Conservation (phyloP, 345 rosid species). For the Adansonia digitata region DNA sequence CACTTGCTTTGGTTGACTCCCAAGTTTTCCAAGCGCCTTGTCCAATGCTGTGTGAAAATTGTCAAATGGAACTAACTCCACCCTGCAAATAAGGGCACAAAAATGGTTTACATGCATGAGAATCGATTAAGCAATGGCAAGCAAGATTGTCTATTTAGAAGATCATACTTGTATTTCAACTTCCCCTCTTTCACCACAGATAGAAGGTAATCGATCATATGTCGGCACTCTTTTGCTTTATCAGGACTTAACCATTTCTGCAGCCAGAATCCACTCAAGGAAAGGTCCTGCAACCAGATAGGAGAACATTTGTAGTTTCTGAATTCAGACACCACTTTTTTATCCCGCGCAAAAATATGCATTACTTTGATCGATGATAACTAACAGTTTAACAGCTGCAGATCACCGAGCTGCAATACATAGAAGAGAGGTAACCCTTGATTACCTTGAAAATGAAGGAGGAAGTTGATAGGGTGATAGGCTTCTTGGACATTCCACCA, state of each 20-base stretch:
- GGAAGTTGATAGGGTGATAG: conserved; percentile 72
- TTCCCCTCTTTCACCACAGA: conserved; percentile 50
- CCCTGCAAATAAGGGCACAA: conserved; percentile 37
- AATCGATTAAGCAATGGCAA: not conserved
- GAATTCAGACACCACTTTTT: not conserved
- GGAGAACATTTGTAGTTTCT: not conserved
- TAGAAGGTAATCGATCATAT: conserved; percentile 74
- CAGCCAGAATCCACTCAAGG: conserved; percentile 91
- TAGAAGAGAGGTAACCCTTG: not conserved
- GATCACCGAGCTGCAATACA: not conserved
- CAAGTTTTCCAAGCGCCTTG: conserved; percentile 68
- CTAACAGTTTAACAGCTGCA: not conserved
- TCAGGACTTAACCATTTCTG: conserved; percentile 66
- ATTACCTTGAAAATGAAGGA: conserved; percentile 73
- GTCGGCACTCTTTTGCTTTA: conserved; percentile 58
- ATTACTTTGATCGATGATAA: not conserved
- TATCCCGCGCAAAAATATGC: not conserved
- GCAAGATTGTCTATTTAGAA: not conserved
- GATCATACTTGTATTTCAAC: conserved; percentile 71
- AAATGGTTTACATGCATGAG: not conserved
- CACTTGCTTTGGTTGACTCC: conserved; percentile 89
- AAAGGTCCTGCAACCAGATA: conserved; percentile 52
- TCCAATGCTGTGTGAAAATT: conserved; percentile 56
- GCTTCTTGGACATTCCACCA: conserved; percentile 93
- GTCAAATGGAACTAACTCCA: conserved; percentile 61